A percentile compares a stretch with the other conserved stretches of the same genome.
These are phyloP conservation scores for Ceratobasidium sp. DNA, from an alignment of 1,284 basidiomycete species.

Conservation along the genomic window DNA sequence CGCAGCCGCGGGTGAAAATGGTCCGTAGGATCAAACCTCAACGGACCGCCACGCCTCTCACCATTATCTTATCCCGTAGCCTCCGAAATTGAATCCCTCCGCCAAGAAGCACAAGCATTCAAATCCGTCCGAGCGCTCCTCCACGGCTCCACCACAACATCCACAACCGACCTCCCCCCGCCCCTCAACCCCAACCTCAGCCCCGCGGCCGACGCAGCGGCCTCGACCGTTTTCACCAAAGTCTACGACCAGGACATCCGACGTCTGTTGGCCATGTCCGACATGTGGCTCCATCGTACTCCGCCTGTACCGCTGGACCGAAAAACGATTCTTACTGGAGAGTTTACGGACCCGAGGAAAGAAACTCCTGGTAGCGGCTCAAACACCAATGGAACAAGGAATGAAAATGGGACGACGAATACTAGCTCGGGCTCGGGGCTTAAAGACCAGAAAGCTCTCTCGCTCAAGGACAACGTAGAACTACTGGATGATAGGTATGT, in stretches of 20 bases:
- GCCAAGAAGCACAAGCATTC: slow-evolving; percentile 92
- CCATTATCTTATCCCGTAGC: slow-evolving; percentile 62
- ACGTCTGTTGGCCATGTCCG: slow-evolving; percentile 92
- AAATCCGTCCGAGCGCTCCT: slow-evolving; percentile 71
- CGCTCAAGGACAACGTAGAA: slow-evolving; percentile 81
- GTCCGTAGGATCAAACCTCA: slow-evolving; percentile 59
- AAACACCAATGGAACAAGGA: slow-evolving; percentile 49
- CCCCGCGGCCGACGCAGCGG: slow-evolving; percentile 52
- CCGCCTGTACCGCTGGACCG: slow-evolving; percentile 89
- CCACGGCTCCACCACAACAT: not conserved
- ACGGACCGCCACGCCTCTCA: not conserved
- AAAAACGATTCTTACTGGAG: slow-evolving; percentile 72
- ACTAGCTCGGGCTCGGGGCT: slow-evolving; percentile 59
- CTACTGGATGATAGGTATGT: slow-evolving; percentile 85
- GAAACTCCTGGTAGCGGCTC: slow-evolving; percentile 39
- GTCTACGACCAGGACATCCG: slow-evolving; percentile 91
- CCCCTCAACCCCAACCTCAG: slow-evolving; percentile 12
- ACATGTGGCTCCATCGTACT: slow-evolving; percentile 95
- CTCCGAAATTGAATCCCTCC: slow-evolving; percentile 89
- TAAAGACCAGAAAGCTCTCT: slow-evolving; percentile 83
- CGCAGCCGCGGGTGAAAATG: slow-evolving; percentile 88
- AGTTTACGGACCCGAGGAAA: slow-evolving; percentile 63
- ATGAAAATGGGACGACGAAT: slow-evolving; percentile 43
- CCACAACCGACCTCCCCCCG: slow-evolving; percentile 57
- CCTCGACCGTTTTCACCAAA: slow-evolving; percentile 26